Evolutionary conservation across 176 grass and related monocot species (phyloP).

Genomic region (Bromus sterilis): DNA sequence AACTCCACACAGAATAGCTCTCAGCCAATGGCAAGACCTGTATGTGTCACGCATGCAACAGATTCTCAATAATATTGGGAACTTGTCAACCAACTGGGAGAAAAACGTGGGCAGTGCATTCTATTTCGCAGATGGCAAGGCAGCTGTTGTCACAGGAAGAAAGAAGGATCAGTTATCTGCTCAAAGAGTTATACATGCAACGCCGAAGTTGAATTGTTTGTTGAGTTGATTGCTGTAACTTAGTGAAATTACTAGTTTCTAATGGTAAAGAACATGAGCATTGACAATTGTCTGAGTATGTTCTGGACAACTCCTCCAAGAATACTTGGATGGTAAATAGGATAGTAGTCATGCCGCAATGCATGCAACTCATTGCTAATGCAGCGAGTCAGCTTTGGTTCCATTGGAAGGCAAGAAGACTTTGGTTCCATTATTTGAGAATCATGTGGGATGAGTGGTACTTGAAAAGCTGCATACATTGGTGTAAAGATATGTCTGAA

Average conservation of each 20-base stretch:
- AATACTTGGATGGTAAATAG: slow-evolving; percentile 57
- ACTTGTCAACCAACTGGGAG: slow-evolving; percentile 45
- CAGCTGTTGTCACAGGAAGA: slow-evolving; percentile 28
- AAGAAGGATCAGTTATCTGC: slow-evolving; percentile 40
- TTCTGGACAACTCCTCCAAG: slow-evolving; percentile 37
- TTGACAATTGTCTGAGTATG: slow-evolving; percentile 41
- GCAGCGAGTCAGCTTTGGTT: slow-evolving; percentile 41
- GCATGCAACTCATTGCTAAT: slow-evolving; percentile 32
- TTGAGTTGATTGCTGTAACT: slow-evolving; percentile 35
- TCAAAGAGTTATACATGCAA: slow-evolving; percentile 30
- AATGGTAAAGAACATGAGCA: slow-evolving; percentile 39
- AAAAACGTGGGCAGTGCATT: slow-evolving; percentile 31
- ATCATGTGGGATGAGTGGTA: too few relatives aligned
- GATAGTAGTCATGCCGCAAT: slow-evolving; percentile 27
- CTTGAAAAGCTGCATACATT: too few relatives aligned
- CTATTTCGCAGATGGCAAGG: slow-evolving; percentile 36
- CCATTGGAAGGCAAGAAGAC: too few relatives aligned
- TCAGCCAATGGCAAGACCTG: slow-evolving; percentile 23
- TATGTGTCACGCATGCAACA: slow-evolving; percentile 27
- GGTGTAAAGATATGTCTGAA: too few relatives aligned
- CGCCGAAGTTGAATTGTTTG: slow-evolving; percentile 47
- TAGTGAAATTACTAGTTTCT: slow-evolving; percentile 47
- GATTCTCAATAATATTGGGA: slow-evolving; percentile 38
- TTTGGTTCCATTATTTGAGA: too few relatives aligned
- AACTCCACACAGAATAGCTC: slow-evolving; percentile 27